Evolutionary conservation across 495 filamentous ascomycete genomes (phyloP).

Genomic region (Podospora fimiseda): DNA sequence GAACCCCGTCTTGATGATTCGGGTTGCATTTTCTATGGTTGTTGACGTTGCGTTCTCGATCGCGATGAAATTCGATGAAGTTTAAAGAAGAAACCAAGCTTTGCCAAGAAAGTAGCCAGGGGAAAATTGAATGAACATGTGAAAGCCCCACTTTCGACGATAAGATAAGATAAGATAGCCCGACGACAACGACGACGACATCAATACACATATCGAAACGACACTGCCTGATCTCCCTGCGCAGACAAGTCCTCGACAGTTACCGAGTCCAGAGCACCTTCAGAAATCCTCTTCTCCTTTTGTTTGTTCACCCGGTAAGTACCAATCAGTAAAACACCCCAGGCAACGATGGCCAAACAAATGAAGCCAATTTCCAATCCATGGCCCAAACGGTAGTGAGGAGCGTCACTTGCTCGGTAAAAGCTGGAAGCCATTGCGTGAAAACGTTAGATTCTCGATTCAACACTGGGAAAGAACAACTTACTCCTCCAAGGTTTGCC

Average conservation of each 20-base stretch:
- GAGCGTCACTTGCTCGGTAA: constrained; percentile 7
- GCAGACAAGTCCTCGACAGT: background rate
- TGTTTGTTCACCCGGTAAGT: too few relatives aligned
- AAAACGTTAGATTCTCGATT: too few relatives aligned
- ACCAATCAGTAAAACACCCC: too few relatives aligned
- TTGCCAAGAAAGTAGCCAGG: too few relatives aligned
- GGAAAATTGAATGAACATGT: too few relatives aligned
- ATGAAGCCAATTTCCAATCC: background rate
- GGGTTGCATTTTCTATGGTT: too few relatives aligned
- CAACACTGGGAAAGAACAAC: background rate
- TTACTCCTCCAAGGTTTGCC: constrained; percentile 70
- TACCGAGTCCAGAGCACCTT: background rate
- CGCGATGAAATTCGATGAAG: too few relatives aligned
- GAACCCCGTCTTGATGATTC: too few relatives aligned
- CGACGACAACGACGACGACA: background rate
- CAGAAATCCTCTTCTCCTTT: background rate
- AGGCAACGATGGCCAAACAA: background rate
- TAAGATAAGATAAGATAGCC: background rate
- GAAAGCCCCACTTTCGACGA: background rate
- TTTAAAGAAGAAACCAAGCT: background rate
- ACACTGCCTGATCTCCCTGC: background rate
- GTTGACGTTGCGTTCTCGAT: too few relatives aligned
- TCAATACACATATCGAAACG: too few relatives aligned
- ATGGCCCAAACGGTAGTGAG: background rate
- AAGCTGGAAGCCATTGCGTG: constrained; percentile 48